Evolutionary conservation across 2,329 filamentous ascomycete genomes (phyloP), one percentile per base, ranked within the genome.

Genomic region (Phoma sp.): DNA sequence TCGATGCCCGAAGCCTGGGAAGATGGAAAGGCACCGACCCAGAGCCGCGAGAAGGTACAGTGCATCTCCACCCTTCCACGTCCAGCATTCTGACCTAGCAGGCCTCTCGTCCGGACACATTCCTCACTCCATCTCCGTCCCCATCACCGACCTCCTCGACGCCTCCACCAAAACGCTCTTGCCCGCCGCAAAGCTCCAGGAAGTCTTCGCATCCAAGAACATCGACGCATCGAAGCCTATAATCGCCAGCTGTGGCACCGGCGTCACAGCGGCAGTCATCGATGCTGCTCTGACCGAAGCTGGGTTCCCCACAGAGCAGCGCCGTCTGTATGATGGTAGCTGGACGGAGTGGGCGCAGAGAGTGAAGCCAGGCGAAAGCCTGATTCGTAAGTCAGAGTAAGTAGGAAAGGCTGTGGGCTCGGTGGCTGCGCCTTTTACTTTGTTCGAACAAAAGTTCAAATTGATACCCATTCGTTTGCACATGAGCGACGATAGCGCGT

Each of bases 261-360:
- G 95, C 30, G 93, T 99, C 46, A 98, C 93, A 9, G 95, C 95
- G 7, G 91, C 90, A 14, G 85, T 97, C 38, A 86, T 99, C 37
- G 95, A 99, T 71, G 89, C 92, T 33, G 95, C 92, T 2, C 78
- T 99, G 48, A 86, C 85, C 27, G 87, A 91, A 74, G 91, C 93
- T 22, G 88, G 87, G 1, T 93, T 86, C 69, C 90, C 89, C 2
- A 79, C 84, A 4, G 83, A 87, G 57, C 84, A 84, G 49, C 85
- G 90, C 62, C 87, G 84, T 70, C 82, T 99, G 22, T 99, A 99
- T 69, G 95, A 99, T 74, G 95, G 95, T 42, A 96, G 93, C 75
- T 99, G 95, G 95, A 98, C 95, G 84, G 96, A 81, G 86, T 89
- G 86, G 86, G 87, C 86, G 33, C 86, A 89, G 67, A 79, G 86